Evolutionary conservation across 2,329 filamentous ascomycete species (phyloP), one percentile per base, ranked within the genome.

Genomic region (Acrocalymma vagum): DNA sequence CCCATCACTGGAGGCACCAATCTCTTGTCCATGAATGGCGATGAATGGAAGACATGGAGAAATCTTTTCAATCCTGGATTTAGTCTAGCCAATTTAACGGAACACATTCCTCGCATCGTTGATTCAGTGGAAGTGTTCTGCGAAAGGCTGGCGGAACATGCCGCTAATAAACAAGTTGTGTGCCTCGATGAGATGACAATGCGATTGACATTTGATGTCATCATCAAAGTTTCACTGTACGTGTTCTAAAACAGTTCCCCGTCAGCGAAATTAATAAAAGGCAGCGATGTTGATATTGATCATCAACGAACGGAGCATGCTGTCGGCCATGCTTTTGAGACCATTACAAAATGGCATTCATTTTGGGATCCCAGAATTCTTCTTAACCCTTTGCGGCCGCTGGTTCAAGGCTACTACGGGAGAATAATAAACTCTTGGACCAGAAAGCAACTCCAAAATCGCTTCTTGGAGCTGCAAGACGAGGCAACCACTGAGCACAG

Each of bases 61-160:
- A 13, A n/a, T 1, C 23, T 53, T 4, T 53, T 55, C 38, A 50
- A 41, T 28, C 37, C 45, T 2, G 45, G 45, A 8, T 32, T 29
- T 23, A 21, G 24, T 48, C 81, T 16, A 76, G 72, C 48, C 73
- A 77, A 0, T 72, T 77, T 1, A 76, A 55, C 0, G 70, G 67
- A n/a, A 67, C 69, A 42, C 8, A 30, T 44, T 9, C 46, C 44
- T 9, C 26, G 32, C 7, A 43, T 58, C n/a, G 42, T 36, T 2
- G 29, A 45, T 10, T 40, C 46, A 18, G 41, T 45, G 2, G 24
- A 28, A 14, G 23, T 45, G 2, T 58, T 56, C 28, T 39, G 38
- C 31, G 20, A 34, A 5, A 13, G 31, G 5, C 32, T 54, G 14
- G 17, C 15, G 7, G 15, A 45, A 18, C 23, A 28, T 16, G 37